These are phyloP conservation scores for Seminavis robusta DNA, from an alignment of 108 stramenopile genomes.

Conservation along the genomic window DNA sequence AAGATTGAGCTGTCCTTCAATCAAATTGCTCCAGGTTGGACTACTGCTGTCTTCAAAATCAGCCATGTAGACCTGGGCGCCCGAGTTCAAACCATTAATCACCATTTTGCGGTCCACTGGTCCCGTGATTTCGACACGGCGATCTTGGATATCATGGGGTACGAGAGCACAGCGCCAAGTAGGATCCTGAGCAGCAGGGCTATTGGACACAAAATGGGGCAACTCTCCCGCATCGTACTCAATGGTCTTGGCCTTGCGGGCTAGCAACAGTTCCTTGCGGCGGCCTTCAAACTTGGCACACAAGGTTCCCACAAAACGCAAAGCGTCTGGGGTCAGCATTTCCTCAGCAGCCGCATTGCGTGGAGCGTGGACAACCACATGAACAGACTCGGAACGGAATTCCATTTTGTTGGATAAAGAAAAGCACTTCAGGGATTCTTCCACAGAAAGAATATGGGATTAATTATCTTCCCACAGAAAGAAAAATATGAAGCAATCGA, in stretches of 20 bases:
- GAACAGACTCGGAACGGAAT: slow-evolving; percentile 53
- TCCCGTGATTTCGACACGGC: slow-evolving; percentile 92
- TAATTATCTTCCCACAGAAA: no score
- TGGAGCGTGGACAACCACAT: slow-evolving; percentile 69
- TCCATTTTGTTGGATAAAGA: slow-evolving; percentile 52
- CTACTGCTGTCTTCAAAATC: slow-evolving; percentile 92
- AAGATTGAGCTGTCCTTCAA: slow-evolving; percentile 90
- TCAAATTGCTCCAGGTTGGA: slow-evolving; percentile 84
- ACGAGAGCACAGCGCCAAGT: slow-evolving; percentile 81
- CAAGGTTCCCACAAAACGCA: slow-evolving; percentile 76
- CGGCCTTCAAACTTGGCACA: slow-evolving; percentile 72
- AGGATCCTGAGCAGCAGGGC: slow-evolving; percentile 55
- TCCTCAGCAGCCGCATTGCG: slow-evolving; percentile 64
- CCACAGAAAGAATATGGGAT: no score
- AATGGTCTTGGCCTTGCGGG: slow-evolving; percentile 43
- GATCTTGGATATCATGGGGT: slow-evolving; percentile 79
- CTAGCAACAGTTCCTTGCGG: slow-evolving; percentile 53
- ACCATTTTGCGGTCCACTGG: slow-evolving; percentile 93
- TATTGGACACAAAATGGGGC: slow-evolving; percentile 56
- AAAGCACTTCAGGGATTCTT: no score
- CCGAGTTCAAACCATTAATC: slow-evolving; percentile 92
- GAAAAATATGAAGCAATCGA: no score
- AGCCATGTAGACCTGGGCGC: slow-evolving; percentile 89
- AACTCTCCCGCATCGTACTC: slow-evolving; percentile 77
- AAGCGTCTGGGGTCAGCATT: slow-evolving; percentile 73